Conservation (phyloP, 345 rosid species). For the Cardiospermum halicacabum region DNA sequence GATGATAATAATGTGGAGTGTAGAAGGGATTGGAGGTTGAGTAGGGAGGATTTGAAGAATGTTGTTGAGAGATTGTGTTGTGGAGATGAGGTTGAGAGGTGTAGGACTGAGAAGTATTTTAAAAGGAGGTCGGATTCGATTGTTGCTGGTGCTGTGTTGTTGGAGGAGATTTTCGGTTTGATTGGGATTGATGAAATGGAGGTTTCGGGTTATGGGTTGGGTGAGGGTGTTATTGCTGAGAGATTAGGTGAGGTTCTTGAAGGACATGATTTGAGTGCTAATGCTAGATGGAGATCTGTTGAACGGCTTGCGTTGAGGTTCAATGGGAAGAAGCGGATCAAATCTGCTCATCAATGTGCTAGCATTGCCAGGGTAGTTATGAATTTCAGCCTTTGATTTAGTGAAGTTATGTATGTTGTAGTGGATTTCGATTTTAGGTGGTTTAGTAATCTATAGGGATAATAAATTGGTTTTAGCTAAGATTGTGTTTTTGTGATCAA, state of each 20-base stretch:
- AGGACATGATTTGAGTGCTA: conserved; percentile 44
- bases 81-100: conserved; percentile 39
- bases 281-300: conserved; percentile 58
- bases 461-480: too few relatives aligned
- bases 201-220: conserved; percentile 62
- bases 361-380: conserved; percentile 47
- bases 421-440: not conserved
- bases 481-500: too few relatives aligned
- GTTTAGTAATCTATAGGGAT: too few relatives aligned
- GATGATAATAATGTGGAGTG: conserved; percentile 25
- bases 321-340: conserved; percentile 42
- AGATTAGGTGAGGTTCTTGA: conserved; percentile 34
- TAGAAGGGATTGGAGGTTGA: conserved; percentile 60
- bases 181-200: conserved; percentile 60
- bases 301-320: conserved; percentile 46
- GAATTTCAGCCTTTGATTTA: not conserved
- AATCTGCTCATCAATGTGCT: conserved; percentile 51
- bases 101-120: conserved; percentile 48
- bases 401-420: not conserved
- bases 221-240: conserved; percentile 68
- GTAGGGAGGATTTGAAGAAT: conserved; percentile 34
- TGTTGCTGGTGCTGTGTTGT: conserved; percentile 58
- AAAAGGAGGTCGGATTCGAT: conserved; percentile 63
- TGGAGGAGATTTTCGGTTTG: conserved; percentile 61
- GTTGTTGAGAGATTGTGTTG: conserved; percentile 46